Percentiles rank a stretch among this genome's conserved stretches.
Evolutionary conservation across 768 basidiomycete genomes (phyloP).

Genomic region (Pulveroboletus frians): DNA sequence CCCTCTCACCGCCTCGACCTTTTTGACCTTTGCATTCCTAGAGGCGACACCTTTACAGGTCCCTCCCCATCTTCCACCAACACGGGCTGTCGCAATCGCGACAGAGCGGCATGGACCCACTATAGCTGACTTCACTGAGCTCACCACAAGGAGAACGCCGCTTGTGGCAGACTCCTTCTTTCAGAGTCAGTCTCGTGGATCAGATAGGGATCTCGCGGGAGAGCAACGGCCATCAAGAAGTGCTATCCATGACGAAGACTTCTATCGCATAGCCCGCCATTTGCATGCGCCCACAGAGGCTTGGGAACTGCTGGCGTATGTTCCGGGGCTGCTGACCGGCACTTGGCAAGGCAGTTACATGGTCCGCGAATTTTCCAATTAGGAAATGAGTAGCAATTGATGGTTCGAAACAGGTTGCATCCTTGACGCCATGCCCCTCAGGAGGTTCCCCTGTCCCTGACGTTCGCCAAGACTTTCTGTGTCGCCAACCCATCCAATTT

Average conservation of each 20-base stretch:
- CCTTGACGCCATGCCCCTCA: constrained; percentile 18
- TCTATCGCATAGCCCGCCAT: constrained; percentile 30
- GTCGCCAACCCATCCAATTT: constrained; percentile 49
- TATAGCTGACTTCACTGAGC: constrained; percentile 44
- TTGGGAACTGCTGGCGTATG: constrained; percentile 29
- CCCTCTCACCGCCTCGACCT: constrained; percentile 43
- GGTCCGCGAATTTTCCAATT: constrained; percentile 36
- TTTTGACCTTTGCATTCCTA: constrained; percentile 48
- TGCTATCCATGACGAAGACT: constrained; percentile 33
- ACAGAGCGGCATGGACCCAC: constrained; percentile 48
- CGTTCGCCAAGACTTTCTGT: constrained; percentile 33
- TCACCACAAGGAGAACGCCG: constrained; percentile 41
- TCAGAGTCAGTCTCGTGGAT: constrained; percentile 25
- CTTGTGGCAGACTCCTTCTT: constrained; percentile 44
- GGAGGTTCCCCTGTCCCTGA: constrained; percentile 5
- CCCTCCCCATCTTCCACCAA: constrained; percentile 49
- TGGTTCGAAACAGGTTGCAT: constrained; percentile 22
- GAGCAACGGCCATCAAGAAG: constrained; percentile 34
- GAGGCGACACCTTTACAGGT: constrained; percentile 41
- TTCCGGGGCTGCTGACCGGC: constrained; percentile 47
- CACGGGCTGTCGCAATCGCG: constrained; percentile 41
- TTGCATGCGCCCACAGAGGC: constrained; percentile 14
- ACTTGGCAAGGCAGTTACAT: constrained; percentile 59
- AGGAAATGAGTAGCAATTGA: constrained; percentile 14
- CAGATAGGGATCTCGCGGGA: constrained; percentile 27